phyloP scores from a whole-genome alignment of 495 filamentous ascomycete genomes.

The Neohortaea acidophila region DNA sequence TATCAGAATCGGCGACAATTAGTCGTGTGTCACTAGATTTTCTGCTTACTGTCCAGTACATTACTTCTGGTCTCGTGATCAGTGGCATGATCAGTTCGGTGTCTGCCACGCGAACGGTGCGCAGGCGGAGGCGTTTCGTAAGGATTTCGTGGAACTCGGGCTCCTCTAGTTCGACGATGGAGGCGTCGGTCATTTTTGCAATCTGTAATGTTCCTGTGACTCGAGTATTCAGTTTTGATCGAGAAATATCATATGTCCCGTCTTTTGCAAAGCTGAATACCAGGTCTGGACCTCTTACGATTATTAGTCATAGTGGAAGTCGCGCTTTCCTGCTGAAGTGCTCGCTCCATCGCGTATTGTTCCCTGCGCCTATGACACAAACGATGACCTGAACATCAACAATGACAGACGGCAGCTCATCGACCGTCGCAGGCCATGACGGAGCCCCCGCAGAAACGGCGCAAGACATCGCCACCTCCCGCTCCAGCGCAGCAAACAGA shows the following conservation, averaged over 20 bases:
- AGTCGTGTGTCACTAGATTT: not conserved
- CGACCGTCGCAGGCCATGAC: too few species aligned
- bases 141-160: not conserved
- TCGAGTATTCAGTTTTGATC: too few species aligned
- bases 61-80: not conserved
- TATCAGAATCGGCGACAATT: too few species aligned
- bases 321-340: not conserved
- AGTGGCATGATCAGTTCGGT: not conserved
- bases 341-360: not conserved
- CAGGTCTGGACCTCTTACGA: not conserved
- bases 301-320: not conserved
- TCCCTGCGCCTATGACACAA: too few species aligned
- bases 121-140: conserved; percentile 1
- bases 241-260: not conserved
- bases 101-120: not conserved
- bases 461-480: conserved; percentile 22
- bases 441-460: conserved; percentile 42
- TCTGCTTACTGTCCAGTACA: conserved; percentile 1
- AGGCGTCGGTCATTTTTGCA: not conserved
- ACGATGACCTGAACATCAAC: too few species aligned
- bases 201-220: too few species aligned
- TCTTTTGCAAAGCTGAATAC: not conserved
- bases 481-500: not conserved
- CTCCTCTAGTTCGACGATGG: not conserved
- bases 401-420: not conserved